Evolutionary conservation across 2,329 filamentous ascomycete species (phyloP).

Genomic region (Trichoderma atroviride): DNA sequence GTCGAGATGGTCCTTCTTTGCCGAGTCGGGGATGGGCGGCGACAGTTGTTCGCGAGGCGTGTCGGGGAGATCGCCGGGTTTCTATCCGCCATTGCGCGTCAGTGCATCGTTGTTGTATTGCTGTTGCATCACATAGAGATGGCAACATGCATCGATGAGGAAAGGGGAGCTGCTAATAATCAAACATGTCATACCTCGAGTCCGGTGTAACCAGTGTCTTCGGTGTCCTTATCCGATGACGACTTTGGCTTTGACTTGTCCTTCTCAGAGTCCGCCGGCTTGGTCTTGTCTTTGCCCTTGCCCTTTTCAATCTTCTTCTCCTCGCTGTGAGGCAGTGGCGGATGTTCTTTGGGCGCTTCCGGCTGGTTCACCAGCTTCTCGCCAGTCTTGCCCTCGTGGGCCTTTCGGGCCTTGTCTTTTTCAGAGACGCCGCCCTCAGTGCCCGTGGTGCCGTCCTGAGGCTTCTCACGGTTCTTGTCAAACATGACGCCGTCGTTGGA

Average conservation of each 20-base stretch:
- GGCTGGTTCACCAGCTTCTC: slow-evolving; percentile 74
- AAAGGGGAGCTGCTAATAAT: neutral
- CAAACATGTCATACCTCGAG: slow-evolving; percentile 37
- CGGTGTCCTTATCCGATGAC: slow-evolving; percentile 46
- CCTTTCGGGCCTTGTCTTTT: slow-evolving; percentile 76
- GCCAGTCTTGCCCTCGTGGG: slow-evolving; percentile 66
- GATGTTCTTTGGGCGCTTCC: slow-evolving; percentile 81
- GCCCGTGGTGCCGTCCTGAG: slow-evolving; percentile 84
- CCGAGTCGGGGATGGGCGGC: slow-evolving; percentile 67
- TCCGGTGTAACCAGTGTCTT: slow-evolving; percentile 41
- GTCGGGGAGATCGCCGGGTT: slow-evolving; percentile 78
- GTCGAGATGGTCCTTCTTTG: slow-evolving; percentile 66
- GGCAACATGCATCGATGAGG: neutral
- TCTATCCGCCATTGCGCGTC: slow-evolving; percentile 52
- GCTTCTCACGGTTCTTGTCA: slow-evolving; percentile 73
- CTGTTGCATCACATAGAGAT: neutral
- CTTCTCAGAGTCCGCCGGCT: slow-evolving; percentile 32
- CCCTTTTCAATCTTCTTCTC: slow-evolving; percentile 64
- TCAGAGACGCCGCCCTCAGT: slow-evolving; percentile 88
- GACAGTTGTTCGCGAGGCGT: slow-evolving; percentile 75
- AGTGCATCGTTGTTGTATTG: slow-evolving; percentile 22
- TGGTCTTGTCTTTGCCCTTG: slow-evolving; percentile 37
- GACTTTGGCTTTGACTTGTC: slow-evolving; percentile 46
- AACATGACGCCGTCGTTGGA: slow-evolving; percentile 88
- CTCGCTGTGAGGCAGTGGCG: slow-evolving; percentile 79